Conservation (phyloP, 2,329 filamentous ascomycete species). For the Chaetomiaceae sp. region DNA sequence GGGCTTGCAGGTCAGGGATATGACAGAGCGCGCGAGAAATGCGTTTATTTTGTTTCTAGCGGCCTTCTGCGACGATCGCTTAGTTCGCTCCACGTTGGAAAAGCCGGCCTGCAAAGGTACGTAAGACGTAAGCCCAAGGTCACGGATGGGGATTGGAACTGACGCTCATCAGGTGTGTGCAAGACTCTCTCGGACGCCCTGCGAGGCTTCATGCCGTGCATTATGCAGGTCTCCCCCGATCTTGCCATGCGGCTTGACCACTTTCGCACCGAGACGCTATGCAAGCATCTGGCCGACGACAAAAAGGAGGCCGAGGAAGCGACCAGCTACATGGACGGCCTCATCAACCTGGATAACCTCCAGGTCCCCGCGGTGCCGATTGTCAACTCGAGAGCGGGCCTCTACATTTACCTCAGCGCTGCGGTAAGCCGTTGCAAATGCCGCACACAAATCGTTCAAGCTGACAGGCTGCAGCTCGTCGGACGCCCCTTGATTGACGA, state of each 20-base stretch:
- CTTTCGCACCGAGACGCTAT: slow-evolving; percentile 54
- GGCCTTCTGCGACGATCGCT: slow-evolving; percentile 56
- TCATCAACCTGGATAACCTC: slow-evolving; percentile 51
- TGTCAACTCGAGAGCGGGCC: slow-evolving; percentile 71
- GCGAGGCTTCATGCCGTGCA: slow-evolving; percentile 43
- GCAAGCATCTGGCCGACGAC: slow-evolving; percentile 50
- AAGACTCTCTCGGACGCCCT: slow-evolving; percentile 49
- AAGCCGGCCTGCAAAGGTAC: slow-evolving; percentile 51
- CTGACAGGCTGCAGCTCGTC: slow-evolving; percentile 59
- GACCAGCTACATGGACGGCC: slow-evolving; percentile 54
- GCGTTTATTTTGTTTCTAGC: slow-evolving; percentile 62
- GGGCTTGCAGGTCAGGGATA: slow-evolving; percentile 47
- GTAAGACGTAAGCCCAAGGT: too few relatives aligned
- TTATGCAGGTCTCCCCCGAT: slow-evolving; percentile 53
- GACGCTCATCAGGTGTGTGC: slow-evolving; percentile 40
- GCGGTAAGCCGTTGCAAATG: slow-evolving; percentile 54
- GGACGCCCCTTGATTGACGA: slow-evolving; percentile 83
- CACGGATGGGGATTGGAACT: not conserved
- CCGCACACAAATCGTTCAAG: not conserved
- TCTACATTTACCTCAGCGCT: slow-evolving; percentile 82
- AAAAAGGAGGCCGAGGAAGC: slow-evolving; percentile 48
- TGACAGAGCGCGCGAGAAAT: slow-evolving; percentile 54
- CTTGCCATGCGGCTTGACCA: slow-evolving; percentile 51
- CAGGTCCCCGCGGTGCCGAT: slow-evolving; percentile 61
- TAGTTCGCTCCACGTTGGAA: slow-evolving; percentile 50